Evolutionary conservation across 164 flowering plant genomes (phyloP), one percentile per base, ranked within the genome.

Genomic region (Vitis amurensis): DNA sequence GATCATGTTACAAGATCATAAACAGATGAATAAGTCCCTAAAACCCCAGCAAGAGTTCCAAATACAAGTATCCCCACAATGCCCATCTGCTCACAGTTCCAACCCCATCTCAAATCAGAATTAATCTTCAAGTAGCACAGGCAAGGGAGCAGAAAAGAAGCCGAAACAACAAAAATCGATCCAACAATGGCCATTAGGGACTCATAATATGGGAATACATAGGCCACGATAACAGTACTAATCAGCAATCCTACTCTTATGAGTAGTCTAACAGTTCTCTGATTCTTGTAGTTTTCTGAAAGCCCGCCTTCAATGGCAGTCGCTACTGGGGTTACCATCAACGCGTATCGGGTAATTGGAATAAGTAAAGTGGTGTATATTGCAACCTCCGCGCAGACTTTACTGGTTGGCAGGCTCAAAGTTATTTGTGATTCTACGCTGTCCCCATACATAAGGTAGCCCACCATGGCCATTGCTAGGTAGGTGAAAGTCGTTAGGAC

Each of bases 401-500:
- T 29, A 16, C 19, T 11, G 3, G 63, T 30, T 37, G 74, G 74
- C 3, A 75, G 71, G 30, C 62, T 75, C 17, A 77, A 66, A 14
- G 71, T 77, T 13, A 77, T 66, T 62, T 71, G 75, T 10, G 78
- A 74, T 52, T 71, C 66, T 5, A 70, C 50, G 16, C 9, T 12
- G 7, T 69, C 68, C 15, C 81, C 78, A 23, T 72, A 79, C 78
- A 75, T 79, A 9, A 75, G 67, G 12, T 79, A 76, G 8, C 77
- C 64, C 11, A 76, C 49, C 4, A 73, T 37, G 6, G 77, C 79
- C 67, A 66, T 73, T 13, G 68, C 44, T 6, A 37, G 44, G 30
- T 73, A 77, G 10, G 53, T 63, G 27, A 70, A 9, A 0, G 77
- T 64, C 17, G 71, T 72, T 17, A 78, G 14, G 0, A 65, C 9